Percentiles rank a stretch among this genome's conserved stretches.
Evolutionary conservation across 805 yeast species (phyloP).

Genomic region (Lachancea thermotolerans): DNA sequence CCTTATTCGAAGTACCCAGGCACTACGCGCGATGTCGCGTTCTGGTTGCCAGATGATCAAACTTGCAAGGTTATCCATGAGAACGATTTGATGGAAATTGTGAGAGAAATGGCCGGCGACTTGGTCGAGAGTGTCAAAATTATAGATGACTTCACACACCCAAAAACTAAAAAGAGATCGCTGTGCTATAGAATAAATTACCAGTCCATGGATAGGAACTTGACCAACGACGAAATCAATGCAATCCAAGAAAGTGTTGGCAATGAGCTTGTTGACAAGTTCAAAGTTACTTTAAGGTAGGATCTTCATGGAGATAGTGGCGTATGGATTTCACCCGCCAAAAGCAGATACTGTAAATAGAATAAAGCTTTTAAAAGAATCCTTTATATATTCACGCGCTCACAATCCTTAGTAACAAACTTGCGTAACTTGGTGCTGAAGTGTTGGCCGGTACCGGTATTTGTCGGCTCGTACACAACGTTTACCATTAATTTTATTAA

Average conservation of each 20-base stretch:
- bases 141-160: conserved; percentile 79
- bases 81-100: conserved; percentile 91
- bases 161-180: conserved; percentile 67
- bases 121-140: conserved; percentile 78
- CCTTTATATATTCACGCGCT: neutral
- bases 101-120: conserved; percentile 78
- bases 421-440: neutral
- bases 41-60: conserved; percentile 62
- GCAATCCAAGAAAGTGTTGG: conserved; percentile 61
- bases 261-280: conserved; percentile 43
- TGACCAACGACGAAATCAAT: conserved; percentile 82
- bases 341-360: neutral
- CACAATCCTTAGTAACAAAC: neutral
- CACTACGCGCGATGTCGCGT: conserved; percentile 78
- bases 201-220: conserved; percentile 91
- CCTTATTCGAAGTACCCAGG: conserved; percentile 93
- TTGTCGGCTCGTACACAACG: neutral
- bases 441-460: conserved; percentile 4
- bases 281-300: conserved; percentile 51
- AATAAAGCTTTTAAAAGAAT: neutral
- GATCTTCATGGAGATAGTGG: neutral
- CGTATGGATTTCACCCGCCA: too few species aligned
- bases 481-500: too few species aligned
- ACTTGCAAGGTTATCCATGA: conserved; percentile 48
- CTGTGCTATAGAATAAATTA: conserved; percentile 87